Conservation (phyloP, 257 asterid species). For the Plectranthus barbatus region DNA sequence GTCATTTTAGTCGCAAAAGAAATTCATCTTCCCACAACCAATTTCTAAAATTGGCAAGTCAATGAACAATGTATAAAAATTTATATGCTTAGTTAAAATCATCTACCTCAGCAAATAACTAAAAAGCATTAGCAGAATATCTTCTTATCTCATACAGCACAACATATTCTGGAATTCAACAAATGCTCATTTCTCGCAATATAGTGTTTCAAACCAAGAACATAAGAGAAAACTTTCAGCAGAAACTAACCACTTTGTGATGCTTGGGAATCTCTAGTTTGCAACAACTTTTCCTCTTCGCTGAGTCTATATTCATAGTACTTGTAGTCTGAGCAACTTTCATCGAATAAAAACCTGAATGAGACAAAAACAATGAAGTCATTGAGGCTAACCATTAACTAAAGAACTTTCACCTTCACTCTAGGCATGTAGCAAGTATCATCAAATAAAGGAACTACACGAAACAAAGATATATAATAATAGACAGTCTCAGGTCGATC, state of each 20-base stretch:
- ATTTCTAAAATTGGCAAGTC: neutral
- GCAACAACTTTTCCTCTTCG: conserved; percentile 67
- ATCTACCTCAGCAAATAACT: neutral
- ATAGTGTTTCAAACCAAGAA: neutral
- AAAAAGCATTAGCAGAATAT: neutral
- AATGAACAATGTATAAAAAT: neutral
- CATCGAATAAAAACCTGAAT: conserved; percentile 72
- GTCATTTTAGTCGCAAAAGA: neutral
- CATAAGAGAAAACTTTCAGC: neutral
- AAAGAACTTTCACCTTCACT: neutral
- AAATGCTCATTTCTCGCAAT: neutral
- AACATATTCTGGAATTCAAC: neutral
- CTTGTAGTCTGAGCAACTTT: conserved; percentile 71
- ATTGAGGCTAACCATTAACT: neutral
- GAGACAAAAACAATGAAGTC: conserved; percentile 3
- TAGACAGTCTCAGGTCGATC: neutral
- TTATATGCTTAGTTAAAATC: neutral
- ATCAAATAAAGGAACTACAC: neutral
- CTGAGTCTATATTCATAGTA: conserved; percentile 65
- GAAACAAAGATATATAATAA: neutral
- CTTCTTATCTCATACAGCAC: neutral
- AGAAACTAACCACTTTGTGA: conserved; percentile 47
- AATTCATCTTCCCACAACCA: neutral
- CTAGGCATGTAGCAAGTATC: neutral
- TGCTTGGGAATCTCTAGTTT: conserved; percentile 39